phyloP scores from a whole-genome alignment of 345 rosid species.

The Moricandia arvensis region DNA sequence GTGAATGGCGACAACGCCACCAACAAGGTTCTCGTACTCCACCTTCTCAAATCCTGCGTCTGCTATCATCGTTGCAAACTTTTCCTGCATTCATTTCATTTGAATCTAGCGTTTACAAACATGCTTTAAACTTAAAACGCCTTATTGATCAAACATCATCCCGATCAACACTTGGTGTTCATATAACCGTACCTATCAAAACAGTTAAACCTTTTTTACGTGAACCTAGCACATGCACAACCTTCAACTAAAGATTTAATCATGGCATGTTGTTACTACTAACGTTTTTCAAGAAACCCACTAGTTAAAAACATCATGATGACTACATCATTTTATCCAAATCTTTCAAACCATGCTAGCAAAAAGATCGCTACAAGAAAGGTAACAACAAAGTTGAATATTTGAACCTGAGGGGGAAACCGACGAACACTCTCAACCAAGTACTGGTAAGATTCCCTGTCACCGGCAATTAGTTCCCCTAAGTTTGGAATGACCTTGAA shows the following conservation, averaged over 20 bases:
- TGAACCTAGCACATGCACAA: not conserved
- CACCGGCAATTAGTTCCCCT: conserved; percentile 84
- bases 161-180: not conserved
- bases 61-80: conserved; percentile 82
- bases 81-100: conserved; percentile 50
- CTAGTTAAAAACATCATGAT: conserved; percentile 13
- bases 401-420: conserved; percentile 80
- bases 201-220: not conserved
- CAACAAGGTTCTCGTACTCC: conserved; percentile 91
- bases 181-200: not conserved
- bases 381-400: not conserved
- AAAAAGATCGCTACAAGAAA: not conserved
- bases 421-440: conserved; percentile 91
- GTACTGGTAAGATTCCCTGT: conserved; percentile 81
- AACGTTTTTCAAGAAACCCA: not conserved
- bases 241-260: conserved; percentile 6
- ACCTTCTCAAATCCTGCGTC: conserved; percentile 93
- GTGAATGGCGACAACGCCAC: conserved; percentile 93
- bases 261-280: not conserved
- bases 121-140: not conserved
- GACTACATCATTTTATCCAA: not conserved
- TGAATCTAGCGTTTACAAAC: not conserved
- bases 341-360: not conserved
- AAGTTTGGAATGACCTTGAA: conserved; percentile 78
- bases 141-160: no score